These are phyloP conservation scores for Hansenula sp. DNA, from an alignment of 1,139 yeast species.

Conservation along the genomic window DNA sequence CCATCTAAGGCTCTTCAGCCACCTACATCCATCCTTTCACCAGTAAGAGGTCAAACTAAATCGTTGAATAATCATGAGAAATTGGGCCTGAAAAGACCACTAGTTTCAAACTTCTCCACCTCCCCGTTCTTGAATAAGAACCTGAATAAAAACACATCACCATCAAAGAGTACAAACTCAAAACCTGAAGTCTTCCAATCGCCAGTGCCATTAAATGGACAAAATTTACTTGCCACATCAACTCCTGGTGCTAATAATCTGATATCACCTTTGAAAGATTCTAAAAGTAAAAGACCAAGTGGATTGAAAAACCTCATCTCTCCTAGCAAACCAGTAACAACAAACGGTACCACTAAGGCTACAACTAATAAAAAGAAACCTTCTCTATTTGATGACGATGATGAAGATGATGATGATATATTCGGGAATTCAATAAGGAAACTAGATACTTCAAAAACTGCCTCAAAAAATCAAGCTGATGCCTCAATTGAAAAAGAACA, in stretches of 20 bases:
- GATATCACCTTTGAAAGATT: slow-evolving; percentile 15
- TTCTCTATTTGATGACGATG: slow-evolving; percentile 24
- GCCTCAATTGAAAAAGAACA: neutral
- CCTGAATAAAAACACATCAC: slow-evolving; percentile 6
- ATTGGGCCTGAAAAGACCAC: slow-evolving; percentile 10
- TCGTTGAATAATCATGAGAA: neutral
- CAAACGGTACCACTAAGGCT: neutral
- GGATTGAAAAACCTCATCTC: slow-evolving; percentile 20
- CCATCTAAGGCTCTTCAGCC: slow-evolving; percentile 8
- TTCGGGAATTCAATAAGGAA: slow-evolving; percentile 17
- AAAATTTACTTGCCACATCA: slow-evolving; percentile 19
- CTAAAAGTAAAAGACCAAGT: slow-evolving; percentile 14
- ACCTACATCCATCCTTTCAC: slow-evolving; percentile 5
- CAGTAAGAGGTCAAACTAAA: neutral
- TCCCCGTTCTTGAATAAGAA: slow-evolving; percentile 23
- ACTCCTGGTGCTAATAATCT: slow-evolving; percentile 16
- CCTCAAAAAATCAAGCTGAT: neutral
- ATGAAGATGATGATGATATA: slow-evolving; percentile 24
- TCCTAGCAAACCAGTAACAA: slow-evolving; percentile 10
- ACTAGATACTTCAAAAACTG: neutral
- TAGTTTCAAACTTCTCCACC: slow-evolving; percentile 20
- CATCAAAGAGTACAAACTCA: slow-evolving; percentile 5
- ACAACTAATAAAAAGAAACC: slow-evolving; percentile 8
- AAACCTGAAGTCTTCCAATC: slow-evolving; percentile 5
- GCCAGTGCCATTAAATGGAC: slow-evolving; percentile 9